Percentiles rank a stretch among this genome's conserved stretches.
These are phyloP conservation scores for Pythium biforme DNA, from an alignment of 352 stramenopile genomes.

Conservation along the genomic window DNA sequence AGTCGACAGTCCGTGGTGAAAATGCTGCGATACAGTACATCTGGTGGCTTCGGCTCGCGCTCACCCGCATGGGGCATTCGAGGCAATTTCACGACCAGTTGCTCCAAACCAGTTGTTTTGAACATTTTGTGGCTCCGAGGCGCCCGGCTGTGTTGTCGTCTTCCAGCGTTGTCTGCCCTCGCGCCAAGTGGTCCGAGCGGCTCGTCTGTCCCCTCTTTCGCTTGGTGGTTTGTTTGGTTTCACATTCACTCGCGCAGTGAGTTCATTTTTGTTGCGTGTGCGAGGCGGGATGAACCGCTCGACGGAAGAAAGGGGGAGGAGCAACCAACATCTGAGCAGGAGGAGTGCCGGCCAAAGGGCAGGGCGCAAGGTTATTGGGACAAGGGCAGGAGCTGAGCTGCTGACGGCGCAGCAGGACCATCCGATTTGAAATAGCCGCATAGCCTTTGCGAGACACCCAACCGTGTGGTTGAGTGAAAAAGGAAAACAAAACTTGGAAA, in stretches of 20 bases:
- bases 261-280: slow-evolving; percentile 10
- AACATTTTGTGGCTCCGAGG: slow-evolving; percentile 17
- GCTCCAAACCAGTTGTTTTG: slow-evolving; percentile 24
- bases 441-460: slow-evolving; percentile 20
- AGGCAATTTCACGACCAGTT: slow-evolving; percentile 23
- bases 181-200: slow-evolving; percentile 3
- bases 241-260: slow-evolving; percentile 18
- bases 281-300: not conserved
- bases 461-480: slow-evolving; percentile 11
- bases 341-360: slow-evolving; percentile 9
- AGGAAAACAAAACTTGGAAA: not conserved
- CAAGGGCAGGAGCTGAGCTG: not conserved
- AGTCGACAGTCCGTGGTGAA: slow-evolving; percentile 2
- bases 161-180: slow-evolving; percentile 11
- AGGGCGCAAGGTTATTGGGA: slow-evolving; percentile 14
- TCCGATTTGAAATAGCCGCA: slow-evolving; percentile 12
- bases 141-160: slow-evolving; percentile 23
- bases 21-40: slow-evolving; percentile 14
- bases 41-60: not conserved
- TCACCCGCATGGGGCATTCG: slow-evolving; percentile 2
- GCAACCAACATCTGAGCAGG: not conserved
- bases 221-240: slow-evolving; percentile 13
- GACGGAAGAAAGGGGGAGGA: slow-evolving; percentile 4
- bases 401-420: not conserved
- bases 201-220: slow-evolving; percentile 10